Evolutionary conservation across 179 eudicot genomes (phyloP), one percentile per base, ranked within the genome.

Genomic region (Nepenthes alata): DNA sequence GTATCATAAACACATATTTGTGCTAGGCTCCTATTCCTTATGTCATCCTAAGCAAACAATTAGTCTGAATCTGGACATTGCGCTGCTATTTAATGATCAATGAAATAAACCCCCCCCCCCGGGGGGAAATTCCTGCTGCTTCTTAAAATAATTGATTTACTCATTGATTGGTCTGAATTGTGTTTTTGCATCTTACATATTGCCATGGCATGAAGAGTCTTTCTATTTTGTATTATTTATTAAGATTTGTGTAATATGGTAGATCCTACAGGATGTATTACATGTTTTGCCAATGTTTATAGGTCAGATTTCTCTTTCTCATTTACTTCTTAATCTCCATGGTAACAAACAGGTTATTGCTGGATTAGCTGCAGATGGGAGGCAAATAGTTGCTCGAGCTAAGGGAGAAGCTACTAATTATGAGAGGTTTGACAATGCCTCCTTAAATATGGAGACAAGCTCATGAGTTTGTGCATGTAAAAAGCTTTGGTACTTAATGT

Each of bases 341-440:
- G 52, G n/a, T 58, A 15, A 8, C 36, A 62, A 70, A 57, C 67
- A 89, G 96, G 93, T 85, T 66, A 85, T 89, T 71, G 95, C 96
- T 64, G 95, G 98, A 65, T 79, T 93, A 79, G 96, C 98, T 44
- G 96, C 96, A 57, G 96, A 93, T 71, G 98, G 96, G 13, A 80
- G 98, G 71, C 98, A 93, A 69, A 74, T 93, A 47, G 96, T 93
- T 72, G 83, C 95, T 37, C 73, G 98, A 68, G 88, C 95, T 6
- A 93, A 93, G 76, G 69, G 93, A 59, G 98, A 93, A 71, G 95
- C 98, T 54, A 74, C 80, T 55, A 86, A 85, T 59, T 93, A 86
- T 67, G 95, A 89, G 60, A 89, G 85, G 96, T 91, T 66, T 50
- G 53, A 1, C 15, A 13, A 11, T 50, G n/a, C 53, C 53, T 50